Evolutionary conservation across 208 protist species (phyloP).

Genomic region (Trypanosoma mega): DNA sequence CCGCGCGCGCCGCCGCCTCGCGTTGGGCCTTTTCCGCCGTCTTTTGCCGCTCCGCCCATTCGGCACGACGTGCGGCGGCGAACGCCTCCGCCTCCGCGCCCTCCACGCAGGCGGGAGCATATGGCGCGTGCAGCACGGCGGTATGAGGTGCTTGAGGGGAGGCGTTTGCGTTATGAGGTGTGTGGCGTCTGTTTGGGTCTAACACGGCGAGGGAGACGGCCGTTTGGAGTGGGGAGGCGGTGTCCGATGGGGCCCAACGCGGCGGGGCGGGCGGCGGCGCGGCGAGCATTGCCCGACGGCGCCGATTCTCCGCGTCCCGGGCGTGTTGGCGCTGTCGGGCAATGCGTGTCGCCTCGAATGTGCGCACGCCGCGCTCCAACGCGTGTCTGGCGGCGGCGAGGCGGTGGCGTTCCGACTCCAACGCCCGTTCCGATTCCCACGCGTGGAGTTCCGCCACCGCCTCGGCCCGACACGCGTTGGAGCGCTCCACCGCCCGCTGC

Average conservation of each 20-base stretch:
- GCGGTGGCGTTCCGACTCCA: slow-evolving; percentile 40
- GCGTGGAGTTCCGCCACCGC: slow-evolving; percentile 40
- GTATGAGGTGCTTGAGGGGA: neutral
- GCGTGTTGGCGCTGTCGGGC: no score
- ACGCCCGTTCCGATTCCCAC: slow-evolving; percentile 50
- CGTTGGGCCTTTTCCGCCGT: slow-evolving; percentile 14
- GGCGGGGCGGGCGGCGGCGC: no score
- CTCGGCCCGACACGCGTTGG: slow-evolving; percentile 6
- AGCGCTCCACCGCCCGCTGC: slow-evolving; percentile 22
- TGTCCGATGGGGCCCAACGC: no score
- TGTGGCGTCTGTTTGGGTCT: no score
- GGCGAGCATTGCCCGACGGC: slow-evolving; percentile 16
- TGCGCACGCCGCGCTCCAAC: slow-evolving; percentile 28
- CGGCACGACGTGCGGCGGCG: slow-evolving; percentile 11
- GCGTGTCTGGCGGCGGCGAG: slow-evolving; percentile 30
- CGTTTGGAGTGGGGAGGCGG: no score
- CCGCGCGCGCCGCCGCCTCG: slow-evolving; percentile 34
- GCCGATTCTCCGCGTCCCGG: slow-evolving; percentile 8
- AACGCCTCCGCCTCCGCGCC: slow-evolving; percentile 10
- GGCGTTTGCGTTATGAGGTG: no score
- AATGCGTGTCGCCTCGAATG: no score
- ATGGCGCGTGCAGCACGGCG: no score
- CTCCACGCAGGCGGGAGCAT: neutral
- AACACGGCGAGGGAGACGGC: no score
- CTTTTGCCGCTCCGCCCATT: neutral